Percentiles rank a stretch among this genome's conserved stretches.
phyloP scores from a whole-genome alignment of 1,139 yeast species.

The Scheffersomyces quercinus region DNA sequence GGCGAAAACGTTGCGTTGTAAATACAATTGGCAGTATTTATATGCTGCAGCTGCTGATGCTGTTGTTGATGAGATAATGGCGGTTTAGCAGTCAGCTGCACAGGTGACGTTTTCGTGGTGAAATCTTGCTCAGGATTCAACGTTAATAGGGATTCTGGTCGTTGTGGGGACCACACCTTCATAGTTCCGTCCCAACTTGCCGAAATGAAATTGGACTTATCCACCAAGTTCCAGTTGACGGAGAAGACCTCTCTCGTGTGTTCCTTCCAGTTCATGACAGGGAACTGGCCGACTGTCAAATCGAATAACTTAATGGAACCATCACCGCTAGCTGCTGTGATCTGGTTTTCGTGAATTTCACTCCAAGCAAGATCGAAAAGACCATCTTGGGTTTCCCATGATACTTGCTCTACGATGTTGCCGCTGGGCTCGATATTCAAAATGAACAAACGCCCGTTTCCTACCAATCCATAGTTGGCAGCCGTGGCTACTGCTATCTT shows the following conservation, averaged over 20 bases:
- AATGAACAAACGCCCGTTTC: constrained; percentile 81
- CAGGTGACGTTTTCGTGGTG: constrained; percentile 26
- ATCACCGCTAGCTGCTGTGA: constrained; percentile 83
- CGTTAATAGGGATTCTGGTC: constrained; percentile 62
- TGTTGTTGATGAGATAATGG: constrained; percentile 36
- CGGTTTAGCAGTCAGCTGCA: constrained; percentile 24
- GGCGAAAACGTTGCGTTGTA: constrained; percentile 87
- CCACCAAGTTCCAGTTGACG: constrained; percentile 83
- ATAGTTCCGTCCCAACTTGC: constrained; percentile 93
- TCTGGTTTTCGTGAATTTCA: constrained; percentile 85
- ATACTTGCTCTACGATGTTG: constrained; percentile 49
- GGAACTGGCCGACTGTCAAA: constrained; percentile 62
- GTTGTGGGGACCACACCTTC: constrained; percentile 68
- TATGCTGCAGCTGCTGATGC: constrained; percentile 25
- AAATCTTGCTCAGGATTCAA: constrained; percentile 40
- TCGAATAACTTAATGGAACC: constrained; percentile 86
- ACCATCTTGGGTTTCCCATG: constrained; percentile 93
- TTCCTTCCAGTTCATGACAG: constrained; percentile 75
- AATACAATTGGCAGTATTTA: constrained; percentile 52
- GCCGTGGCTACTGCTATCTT: constrained; percentile 88
- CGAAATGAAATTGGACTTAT: constrained; percentile 69
- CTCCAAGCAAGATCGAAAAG: constrained; percentile 89
- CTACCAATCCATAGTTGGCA: constrained; percentile 91
- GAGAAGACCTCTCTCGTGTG: constrained; percentile 87
- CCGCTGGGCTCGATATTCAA: constrained; percentile 72